Percentiles rank a stretch among this genome's conserved stretches.
These are phyloP conservation scores for Candida nemodendra DNA, from an alignment of 805 yeast species.

Conservation along the genomic window DNA sequence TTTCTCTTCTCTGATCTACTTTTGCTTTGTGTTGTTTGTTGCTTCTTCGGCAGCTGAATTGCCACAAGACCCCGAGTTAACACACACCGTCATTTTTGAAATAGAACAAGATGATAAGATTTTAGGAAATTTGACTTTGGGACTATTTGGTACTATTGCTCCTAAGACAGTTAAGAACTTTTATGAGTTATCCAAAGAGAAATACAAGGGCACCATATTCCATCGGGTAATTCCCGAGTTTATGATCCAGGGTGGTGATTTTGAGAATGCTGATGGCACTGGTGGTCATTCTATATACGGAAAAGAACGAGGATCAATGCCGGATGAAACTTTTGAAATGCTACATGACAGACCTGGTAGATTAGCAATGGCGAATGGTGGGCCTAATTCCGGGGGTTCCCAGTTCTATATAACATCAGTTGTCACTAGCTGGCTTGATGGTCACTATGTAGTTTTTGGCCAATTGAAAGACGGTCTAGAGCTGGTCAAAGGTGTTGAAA, in stretches of 20 bases:
- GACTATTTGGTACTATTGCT: slow-evolving; percentile 62
- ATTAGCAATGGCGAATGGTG: slow-evolving; percentile 51
- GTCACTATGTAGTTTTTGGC: slow-evolving; percentile 74
- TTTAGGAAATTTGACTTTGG: slow-evolving; percentile 51
- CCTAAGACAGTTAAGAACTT: slow-evolving; percentile 67
- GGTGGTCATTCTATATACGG: slow-evolving; percentile 87
- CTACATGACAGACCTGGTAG: slow-evolving; percentile 49
- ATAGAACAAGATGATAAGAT: slow-evolving; percentile 32
- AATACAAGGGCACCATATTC: slow-evolving; percentile 60
- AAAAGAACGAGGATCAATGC: slow-evolving; percentile 44
- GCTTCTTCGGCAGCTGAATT: slow-evolving; percentile 7
- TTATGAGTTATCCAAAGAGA: slow-evolving; percentile 43
- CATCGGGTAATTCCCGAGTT: slow-evolving; percentile 72
- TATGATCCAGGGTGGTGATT: slow-evolving; percentile 89
- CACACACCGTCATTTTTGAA: slow-evolving; percentile 45
- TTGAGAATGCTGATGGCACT: slow-evolving; percentile 59
- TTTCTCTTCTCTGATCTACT: slow-evolving; percentile 1
- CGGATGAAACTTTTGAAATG: slow-evolving; percentile 65
- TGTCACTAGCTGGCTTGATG: slow-evolving; percentile 52
- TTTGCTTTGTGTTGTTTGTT: slow-evolving; percentile 2
- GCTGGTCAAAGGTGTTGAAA: slow-evolving; percentile 59
- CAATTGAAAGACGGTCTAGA: slow-evolving; percentile 69
- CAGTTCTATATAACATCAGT: slow-evolving; percentile 68
- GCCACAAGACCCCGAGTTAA: slow-evolving; percentile 45
- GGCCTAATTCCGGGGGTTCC: slow-evolving; percentile 59